Base-by-base conservation (phyloP, 1,139 yeast species). In the Candida sp. region DNA sequence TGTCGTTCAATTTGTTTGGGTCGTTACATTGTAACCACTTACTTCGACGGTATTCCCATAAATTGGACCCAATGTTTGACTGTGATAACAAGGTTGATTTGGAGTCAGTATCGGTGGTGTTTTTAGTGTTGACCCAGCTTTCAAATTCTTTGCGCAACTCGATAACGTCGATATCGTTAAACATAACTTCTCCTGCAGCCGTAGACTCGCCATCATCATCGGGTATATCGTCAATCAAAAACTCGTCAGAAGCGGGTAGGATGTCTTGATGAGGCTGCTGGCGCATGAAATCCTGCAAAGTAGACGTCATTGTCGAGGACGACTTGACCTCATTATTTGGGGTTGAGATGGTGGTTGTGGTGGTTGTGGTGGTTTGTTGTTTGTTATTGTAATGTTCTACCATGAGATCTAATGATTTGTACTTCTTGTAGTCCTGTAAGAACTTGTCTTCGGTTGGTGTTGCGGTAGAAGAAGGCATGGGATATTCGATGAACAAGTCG, bases 11-110 rank as follows among this genome's bases (percentile, higher is more conserved):
- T 54, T 57, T 63, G 27, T 55, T 60, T 42, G 50, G 47, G 37
- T 48, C 31, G 53, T 53, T 59, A 5, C 52, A 47, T 28, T 66
- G 67, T 28, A 79, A 63, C 96, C 96, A 88, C 49, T 81, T 75
- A 7, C 66, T 62, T 48, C 92, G 73, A 54, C 90, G 79, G 51
- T 72, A 68, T 49, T 78, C 77, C 93, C 92, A 88, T 26, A 86
- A 71, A 4, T 68, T 63, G 26, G 77, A 77, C 5, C 90, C 92
- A 4, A 75, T 61, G 35, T 59, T 58, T 11, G 57, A 26, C 23
- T 56, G 55, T 23, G 47, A 44, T 34, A 43, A 50, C 9, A 50
- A 43, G 3, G 61, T 54, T 4, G 58, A 39, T 34, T 54, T 52
- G 7, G 62, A 54, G 12, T 56, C 56, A 5, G 52, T 44, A 27